Base-by-base conservation (phyloP, 306 rosid genomes). In the Gynostemma pentaphyllum region DNA sequence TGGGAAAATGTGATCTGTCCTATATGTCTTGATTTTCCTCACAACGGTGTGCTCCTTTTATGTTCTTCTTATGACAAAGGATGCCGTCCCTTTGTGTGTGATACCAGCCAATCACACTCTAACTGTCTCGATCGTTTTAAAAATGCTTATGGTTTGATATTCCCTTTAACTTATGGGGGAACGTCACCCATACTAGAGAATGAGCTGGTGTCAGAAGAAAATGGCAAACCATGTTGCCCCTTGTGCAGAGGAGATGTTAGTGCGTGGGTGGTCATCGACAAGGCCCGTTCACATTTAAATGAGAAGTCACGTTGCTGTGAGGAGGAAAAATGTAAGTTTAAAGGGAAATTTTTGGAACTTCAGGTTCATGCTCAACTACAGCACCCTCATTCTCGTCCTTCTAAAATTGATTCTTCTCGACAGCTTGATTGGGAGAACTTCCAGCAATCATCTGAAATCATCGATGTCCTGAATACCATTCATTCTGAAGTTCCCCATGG, bases 381-480 rank as follows among this genome's bases (percentile, higher is more conserved):
- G 63, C 98, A 91, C 67, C 98, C 98, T 42, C 86, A 88, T 74
- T 82, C 96, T 2, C 84, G 86, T 9, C 98, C 96, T 34, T 91
- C 98, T 5, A 82, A 82, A 69, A 86, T 91, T 22, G 98, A 91
- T 74, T 96, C 98, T 15, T 95, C 96, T 9, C 78, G 92, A 27
- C 86, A 82, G 79, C 96, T 91, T 47, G 98, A 91, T 68, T 91
- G 98, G 98, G 98, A 91, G 47, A 91, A 91, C 57, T 91, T 91
- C 74, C 98, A 91, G 76, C 98, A 91, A 66, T 91, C 98, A 12
- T 80, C 96, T 15, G 98, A 91, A 81, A 91, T 91, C 51, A 82
- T 91, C 5, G 98, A 91, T 79, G 98, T 91, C 74, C 69, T 91
- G 74, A 91, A 96, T 76, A 91, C 98, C 62, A 88, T 91, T 34